These are phyloP conservation scores for Liriodendron chinense DNA, from an alignment of 164 flowering plant species.

Conservation along the genomic window DNA sequence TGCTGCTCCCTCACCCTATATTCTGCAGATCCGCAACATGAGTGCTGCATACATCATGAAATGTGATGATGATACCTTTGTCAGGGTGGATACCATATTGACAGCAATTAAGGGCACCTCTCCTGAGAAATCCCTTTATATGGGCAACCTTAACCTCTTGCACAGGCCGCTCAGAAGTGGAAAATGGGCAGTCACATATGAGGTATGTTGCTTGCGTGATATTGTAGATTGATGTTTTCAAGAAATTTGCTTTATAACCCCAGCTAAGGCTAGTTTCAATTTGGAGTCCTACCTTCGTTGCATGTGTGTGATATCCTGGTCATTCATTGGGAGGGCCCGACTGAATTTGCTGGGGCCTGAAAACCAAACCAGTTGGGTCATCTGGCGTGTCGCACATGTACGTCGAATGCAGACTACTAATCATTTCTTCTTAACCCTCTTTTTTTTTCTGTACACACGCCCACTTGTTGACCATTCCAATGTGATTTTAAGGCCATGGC, in stretches of 20 bases:
- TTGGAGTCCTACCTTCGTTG: no score
- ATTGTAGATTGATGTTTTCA: no score
- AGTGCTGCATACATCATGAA: slow-evolving; percentile 85
- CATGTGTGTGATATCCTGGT: no score
- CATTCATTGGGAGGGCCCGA: no score
- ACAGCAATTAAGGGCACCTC: slow-evolving; percentile 51
- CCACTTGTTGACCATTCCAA: neutral
- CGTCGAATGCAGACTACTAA: neutral
- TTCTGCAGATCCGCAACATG: slow-evolving; percentile 67
- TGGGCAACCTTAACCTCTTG: slow-evolving; percentile 90
- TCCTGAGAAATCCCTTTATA: slow-evolving; percentile 53
- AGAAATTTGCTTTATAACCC: no score
- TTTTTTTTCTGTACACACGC: neutral
- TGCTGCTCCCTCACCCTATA: neutral
- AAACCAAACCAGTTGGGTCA: no score
- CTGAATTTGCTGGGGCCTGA: no score
- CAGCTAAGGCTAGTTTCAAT: no score
- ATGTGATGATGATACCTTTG: slow-evolving; percentile 94
- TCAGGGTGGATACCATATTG: slow-evolving; percentile 72
- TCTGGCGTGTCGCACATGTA: neutral
- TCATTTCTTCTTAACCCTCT: neutral
- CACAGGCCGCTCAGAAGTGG: slow-evolving; percentile 90
- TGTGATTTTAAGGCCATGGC: neutral
- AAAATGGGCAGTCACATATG: slow-evolving; percentile 94
- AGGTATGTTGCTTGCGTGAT: slow-evolving; percentile 42